phyloP scores from a whole-genome alignment of 2,329 filamentous ascomycete species.

The Berkeleyomyces rouxiae region DNA sequence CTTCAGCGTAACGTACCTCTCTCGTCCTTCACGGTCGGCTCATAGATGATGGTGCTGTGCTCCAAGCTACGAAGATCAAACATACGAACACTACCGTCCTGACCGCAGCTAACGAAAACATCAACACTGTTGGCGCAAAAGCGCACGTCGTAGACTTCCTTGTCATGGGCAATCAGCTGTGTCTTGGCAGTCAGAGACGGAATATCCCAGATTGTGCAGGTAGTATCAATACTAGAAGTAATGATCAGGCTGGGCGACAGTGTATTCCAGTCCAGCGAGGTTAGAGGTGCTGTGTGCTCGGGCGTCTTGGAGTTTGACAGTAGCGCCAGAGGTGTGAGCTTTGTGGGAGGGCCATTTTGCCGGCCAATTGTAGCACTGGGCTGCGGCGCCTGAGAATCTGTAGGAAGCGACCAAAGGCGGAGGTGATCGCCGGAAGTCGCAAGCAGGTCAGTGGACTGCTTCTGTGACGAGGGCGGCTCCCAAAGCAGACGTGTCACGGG shows the following conservation, averaged over 20 bases:
- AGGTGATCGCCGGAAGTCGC: constrained; percentile 92
- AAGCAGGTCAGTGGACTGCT: constrained; percentile 85
- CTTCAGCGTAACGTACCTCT: constrained; percentile 33
- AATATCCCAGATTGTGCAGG: constrained; percentile 99
- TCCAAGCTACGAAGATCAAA: constrained; percentile 93
- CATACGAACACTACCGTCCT: constrained; percentile 96
- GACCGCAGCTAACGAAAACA: constrained; percentile 93
- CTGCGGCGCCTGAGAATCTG: constrained; percentile 35
- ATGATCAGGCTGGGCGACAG: constrained; percentile 95
- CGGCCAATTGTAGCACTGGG: constrained; percentile 54
- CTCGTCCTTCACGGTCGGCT: constrained; percentile 76
- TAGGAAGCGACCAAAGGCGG: constrained; percentile 79
- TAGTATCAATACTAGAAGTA: constrained; percentile 96
- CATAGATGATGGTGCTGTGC: constrained; percentile 98
- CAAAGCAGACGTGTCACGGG: constrained; percentile 88
- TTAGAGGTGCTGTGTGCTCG: constrained; percentile 91
- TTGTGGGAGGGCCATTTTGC: constrained; percentile 43
- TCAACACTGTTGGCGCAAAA: constrained; percentile 98
- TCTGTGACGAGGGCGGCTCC: constrained; percentile 89
- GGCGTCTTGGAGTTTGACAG: constrained; percentile 97
- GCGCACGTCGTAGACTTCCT: constrained; percentile 94
- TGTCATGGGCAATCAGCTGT: constrained; percentile 94
- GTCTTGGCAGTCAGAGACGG: constrained; percentile 95
- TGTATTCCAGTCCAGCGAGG: constrained; percentile 94
- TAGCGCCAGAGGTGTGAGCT: constrained; percentile 80